Percentiles rank a stretch among this genome's conserved stretches.
These are phyloP conservation scores for Fusarium longipes DNA, from an alignment of 2,329 filamentous ascomycete genomes.

Conservation along the genomic window DNA sequence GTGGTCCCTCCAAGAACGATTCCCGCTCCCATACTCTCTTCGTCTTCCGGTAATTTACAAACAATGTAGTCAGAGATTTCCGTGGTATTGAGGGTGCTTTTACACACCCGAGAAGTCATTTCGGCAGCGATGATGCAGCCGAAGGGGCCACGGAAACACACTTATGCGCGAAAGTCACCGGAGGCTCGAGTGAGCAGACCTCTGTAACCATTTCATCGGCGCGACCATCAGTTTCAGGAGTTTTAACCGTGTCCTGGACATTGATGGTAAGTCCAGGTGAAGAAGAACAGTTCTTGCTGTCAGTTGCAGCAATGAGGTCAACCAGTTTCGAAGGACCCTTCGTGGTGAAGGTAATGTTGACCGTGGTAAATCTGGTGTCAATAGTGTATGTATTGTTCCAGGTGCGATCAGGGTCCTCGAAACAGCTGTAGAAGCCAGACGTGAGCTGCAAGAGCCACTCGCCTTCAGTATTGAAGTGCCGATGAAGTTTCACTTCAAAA, in stretches of 20 bases:
- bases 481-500: not conserved
- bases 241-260: not conserved
- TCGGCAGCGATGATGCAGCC: not conserved
- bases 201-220: not conserved
- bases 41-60: not conserved
- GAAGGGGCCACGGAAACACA: not conserved
- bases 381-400: not conserved
- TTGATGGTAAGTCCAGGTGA: not conserved
- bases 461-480: not conserved
- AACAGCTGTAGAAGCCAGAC: not conserved
- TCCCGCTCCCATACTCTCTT: not conserved
- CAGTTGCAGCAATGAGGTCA: conserved; percentile 1
- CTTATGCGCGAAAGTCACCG: not conserved
- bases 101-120: not conserved
- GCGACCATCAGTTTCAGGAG: not conserved
- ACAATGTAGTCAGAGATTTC: not conserved
- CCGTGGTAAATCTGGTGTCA: not conserved
- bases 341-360: not conserved
- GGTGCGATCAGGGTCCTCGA: not conserved
- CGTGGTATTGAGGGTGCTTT: not conserved
- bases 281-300: not conserved
- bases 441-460: not conserved
- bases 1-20: not conserved
- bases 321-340: conserved; percentile 2
- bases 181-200: not conserved